Percentiles rank a stretch among this genome's conserved stretches.
phyloP scores from a whole-genome alignment of 352 stramenopile species.

The Pythium sp. region DNA sequence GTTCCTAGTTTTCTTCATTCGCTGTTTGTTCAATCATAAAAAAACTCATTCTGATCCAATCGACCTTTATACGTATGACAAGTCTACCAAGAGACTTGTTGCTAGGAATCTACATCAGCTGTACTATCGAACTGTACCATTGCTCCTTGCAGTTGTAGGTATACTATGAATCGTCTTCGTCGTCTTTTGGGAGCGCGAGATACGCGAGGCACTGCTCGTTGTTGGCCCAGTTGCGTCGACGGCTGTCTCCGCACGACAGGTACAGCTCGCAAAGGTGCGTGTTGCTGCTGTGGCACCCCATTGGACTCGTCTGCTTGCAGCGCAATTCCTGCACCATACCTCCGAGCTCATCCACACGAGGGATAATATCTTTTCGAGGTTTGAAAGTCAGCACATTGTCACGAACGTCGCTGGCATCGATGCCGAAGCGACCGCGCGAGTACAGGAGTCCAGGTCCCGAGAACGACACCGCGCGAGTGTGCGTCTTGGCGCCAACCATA shows the following conservation, averaged over 20 bases:
- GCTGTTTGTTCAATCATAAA: conserved; percentile 8
- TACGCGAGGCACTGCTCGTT: conserved; percentile 63
- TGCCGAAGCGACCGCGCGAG: conserved; percentile 65
- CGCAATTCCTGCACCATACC: conserved; percentile 78
- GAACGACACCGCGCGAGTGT: conserved; percentile 72
- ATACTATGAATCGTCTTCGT: conserved; percentile 14
- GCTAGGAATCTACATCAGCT: not conserved
- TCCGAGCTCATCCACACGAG: conserved; percentile 68
- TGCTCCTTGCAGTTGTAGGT: not conserved
- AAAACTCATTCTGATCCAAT: conserved; percentile 11
- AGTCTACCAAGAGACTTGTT: not conserved
- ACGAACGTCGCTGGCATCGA: conserved; percentile 55
- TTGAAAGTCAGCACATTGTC: conserved; percentile 85
- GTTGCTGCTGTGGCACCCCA: conserved; percentile 67
- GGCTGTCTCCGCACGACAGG: conserved; percentile 59
- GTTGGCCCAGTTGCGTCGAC: conserved; percentile 57
- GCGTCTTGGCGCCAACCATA: conserved; percentile 72
- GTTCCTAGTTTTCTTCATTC: not conserved
- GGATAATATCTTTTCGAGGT: conserved; percentile 73
- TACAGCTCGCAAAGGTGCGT: conserved; percentile 82
- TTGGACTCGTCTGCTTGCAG: conserved; percentile 62
- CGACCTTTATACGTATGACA: not conserved
- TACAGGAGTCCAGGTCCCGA: conserved; percentile 73
- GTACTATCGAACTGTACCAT: not conserved
- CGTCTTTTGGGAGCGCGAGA: conserved; percentile 21